Evolutionary conservation across 345 rosid species (phyloP).

Genomic region (Reutealis trisperma): DNA sequence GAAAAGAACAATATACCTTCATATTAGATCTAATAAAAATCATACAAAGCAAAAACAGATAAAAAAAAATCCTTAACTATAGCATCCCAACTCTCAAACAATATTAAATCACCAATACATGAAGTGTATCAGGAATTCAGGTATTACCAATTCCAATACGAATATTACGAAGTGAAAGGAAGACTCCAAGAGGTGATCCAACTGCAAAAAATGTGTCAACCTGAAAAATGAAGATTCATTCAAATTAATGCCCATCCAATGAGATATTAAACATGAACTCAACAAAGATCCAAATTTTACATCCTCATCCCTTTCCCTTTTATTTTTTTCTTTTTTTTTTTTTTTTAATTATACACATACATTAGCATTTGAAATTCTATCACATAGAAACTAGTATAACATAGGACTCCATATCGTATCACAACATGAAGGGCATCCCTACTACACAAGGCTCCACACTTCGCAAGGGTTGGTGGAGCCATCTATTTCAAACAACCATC

Average conservation of each 20-base stretch:
- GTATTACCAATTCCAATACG: slow-evolving; percentile 84
- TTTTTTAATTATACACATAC: not conserved
- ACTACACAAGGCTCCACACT: not conserved
- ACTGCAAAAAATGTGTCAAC: slow-evolving; percentile 98
- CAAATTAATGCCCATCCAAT: slow-evolving; percentile 16
- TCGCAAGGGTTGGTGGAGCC: not conserved
- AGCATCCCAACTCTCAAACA: not conserved
- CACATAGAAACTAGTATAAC: not conserved
- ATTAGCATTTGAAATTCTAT: slow-evolving; percentile 6
- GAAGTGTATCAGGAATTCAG: not conserved
- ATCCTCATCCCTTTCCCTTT: not conserved
- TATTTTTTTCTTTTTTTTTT: not conserved
- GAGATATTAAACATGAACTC: not conserved
- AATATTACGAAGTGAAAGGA: slow-evolving; percentile 87
- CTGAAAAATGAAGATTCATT: slow-evolving; percentile 39
- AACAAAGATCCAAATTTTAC: not conserved
- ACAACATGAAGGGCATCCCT: not conserved
- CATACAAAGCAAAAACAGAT: not conserved
- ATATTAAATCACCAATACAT: slow-evolving; percentile 3
- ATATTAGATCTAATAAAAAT: not conserved
- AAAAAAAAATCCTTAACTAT: not conserved
- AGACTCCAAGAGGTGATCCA: slow-evolving; percentile 98
- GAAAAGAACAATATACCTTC: not conserved
- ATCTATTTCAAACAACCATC: not conserved
- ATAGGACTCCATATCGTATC: not conserved